Percentiles rank a stretch among this genome's conserved stretches.
phyloP scores from a whole-genome alignment of 2,329 filamentous ascomycete species.

The Diaporthe sp. region DNA sequence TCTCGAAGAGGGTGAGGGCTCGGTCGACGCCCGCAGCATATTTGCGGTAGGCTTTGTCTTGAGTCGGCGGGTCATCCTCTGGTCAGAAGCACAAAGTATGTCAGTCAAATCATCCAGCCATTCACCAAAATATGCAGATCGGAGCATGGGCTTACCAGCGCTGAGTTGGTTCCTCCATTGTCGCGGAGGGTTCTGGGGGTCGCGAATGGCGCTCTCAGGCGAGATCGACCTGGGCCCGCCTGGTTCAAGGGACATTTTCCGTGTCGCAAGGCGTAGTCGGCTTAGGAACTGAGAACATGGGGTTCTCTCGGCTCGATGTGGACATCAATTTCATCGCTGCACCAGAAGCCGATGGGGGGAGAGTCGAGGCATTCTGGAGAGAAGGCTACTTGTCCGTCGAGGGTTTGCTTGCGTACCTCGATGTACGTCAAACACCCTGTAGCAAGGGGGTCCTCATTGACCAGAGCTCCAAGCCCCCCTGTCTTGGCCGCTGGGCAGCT shows the following conservation, averaged over 20 bases:
- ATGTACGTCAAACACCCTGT: constrained; percentile 37
- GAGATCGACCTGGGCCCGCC: constrained; percentile 73
- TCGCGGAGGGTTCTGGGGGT: constrained; percentile 77
- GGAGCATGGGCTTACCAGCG: constrained; percentile 72
- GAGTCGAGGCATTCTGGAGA: constrained; percentile 27
- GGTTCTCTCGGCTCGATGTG: constrained; percentile 37
- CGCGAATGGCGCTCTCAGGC: constrained; percentile 86
- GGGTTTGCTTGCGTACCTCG: constrained; percentile 37
- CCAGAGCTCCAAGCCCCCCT: constrained; percentile 8
- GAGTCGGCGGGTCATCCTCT: constrained; percentile 60
- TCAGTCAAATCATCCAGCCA: constrained; percentile 26
- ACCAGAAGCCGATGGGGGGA: constrained; percentile 22
- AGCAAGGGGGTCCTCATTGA: constrained; percentile 21
- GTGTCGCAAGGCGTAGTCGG: constrained; percentile 38
- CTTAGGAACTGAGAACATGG: constrained; percentile 40
- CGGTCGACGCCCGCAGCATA: constrained; percentile 92
- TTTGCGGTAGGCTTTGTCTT: constrained; percentile 82
- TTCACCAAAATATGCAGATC: not conserved
- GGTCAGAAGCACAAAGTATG: not conserved
- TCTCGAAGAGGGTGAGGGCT: constrained; percentile 90
- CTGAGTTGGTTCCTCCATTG: constrained; percentile 84
- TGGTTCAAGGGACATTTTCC: constrained; percentile 74
- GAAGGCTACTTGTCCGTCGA: constrained; percentile 35
- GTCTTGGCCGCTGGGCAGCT: constrained; percentile 14
- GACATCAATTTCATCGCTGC: constrained; percentile 39